phyloP scores from a whole-genome alignment of 2,329 filamentous ascomycete species.

The Nigrospora oryzae region DNA sequence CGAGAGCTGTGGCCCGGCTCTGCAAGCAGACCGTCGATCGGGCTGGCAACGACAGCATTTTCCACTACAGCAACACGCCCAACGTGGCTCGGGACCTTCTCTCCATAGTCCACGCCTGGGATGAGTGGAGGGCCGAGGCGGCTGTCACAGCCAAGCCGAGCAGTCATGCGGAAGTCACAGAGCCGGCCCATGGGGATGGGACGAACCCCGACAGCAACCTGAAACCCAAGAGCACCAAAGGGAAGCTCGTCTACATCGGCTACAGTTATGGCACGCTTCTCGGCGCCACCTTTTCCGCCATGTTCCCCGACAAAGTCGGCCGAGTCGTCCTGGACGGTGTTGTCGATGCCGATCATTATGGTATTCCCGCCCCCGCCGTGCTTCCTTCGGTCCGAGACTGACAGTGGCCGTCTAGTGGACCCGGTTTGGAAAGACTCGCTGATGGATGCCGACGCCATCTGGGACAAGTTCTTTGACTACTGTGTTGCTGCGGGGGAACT shows the following conservation, averaged over 20 bases:
- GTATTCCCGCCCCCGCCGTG: not conserved
- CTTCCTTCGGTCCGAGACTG: not conserved
- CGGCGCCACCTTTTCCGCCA: conserved; percentile 29
- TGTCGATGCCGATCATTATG: conserved; percentile 31
- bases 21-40: conserved; percentile 20
- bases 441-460: conserved; percentile 35
- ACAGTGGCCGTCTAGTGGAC: conserved; percentile 9
- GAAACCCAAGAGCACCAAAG: conserved; percentile 10
- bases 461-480: conserved; percentile 34
- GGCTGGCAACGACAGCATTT: conserved; percentile 20
- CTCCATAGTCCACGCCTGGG: conserved; percentile 30
- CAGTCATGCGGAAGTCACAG: conserved; percentile 2
- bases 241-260: conserved; percentile 28
- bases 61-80: conserved; percentile 21
- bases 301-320: conserved; percentile 32
- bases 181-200: conserved; percentile 1
- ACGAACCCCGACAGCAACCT: conserved; percentile 5
- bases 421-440: conserved; percentile 29
- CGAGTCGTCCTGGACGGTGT: conserved; percentile 30
- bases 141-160: conserved; percentile 6
- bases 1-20: conserved; percentile 20
- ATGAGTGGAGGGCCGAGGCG: conserved; percentile 17
- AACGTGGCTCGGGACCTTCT: conserved; percentile 31
- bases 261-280: conserved; percentile 31
- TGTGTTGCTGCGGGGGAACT: conserved; percentile 33